phyloP scores from a whole-genome alignment of 257 asterid genomes.

The Nicotiana tabacum region DNA sequence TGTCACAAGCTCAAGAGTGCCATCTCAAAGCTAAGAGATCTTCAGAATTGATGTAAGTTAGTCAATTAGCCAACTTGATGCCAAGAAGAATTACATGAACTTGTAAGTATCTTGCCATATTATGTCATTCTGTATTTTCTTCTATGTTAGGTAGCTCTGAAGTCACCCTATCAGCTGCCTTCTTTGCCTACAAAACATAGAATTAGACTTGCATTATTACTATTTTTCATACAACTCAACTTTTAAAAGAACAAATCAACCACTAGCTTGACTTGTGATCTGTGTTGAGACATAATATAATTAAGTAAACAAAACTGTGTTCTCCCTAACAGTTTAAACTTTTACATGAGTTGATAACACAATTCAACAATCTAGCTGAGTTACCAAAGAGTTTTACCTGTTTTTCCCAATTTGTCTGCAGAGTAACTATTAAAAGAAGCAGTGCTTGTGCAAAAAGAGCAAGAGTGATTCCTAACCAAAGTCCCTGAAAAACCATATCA shows the following conservation, averaged over 20 bases:
- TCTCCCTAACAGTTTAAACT: not conserved
- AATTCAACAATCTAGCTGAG: not conserved
- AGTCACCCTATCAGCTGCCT: slow-evolving; percentile 40
- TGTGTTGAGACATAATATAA: not conserved
- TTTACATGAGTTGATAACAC: not conserved
- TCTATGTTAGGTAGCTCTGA: not conserved
- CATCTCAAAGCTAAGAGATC: no score
- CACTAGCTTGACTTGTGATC: not conserved
- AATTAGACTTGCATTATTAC: not conserved
- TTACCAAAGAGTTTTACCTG: slow-evolving; percentile 33
- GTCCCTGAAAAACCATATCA: slow-evolving; percentile 29
- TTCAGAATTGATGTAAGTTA: not conserved
- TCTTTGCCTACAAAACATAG: slow-evolving; percentile 37
- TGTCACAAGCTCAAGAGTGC: no score
- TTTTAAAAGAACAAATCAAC: not conserved
- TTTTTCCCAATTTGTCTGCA: slow-evolving; percentile 51
- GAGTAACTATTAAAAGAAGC: slow-evolving; percentile 37
- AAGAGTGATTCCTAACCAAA: slow-evolving; percentile 52
- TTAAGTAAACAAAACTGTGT: not conserved
- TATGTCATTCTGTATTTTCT: not conserved
- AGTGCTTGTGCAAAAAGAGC: slow-evolving; percentile 55
- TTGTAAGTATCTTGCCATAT: not conserved
- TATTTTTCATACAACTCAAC: no score
- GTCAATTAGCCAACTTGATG: not conserved
- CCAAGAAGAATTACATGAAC: not conserved